Evolutionary conservation across 2,329 filamentous ascomycete genomes (phyloP), one percentile per base, ranked within the genome.

Genomic region (Oidium heveae): DNA sequence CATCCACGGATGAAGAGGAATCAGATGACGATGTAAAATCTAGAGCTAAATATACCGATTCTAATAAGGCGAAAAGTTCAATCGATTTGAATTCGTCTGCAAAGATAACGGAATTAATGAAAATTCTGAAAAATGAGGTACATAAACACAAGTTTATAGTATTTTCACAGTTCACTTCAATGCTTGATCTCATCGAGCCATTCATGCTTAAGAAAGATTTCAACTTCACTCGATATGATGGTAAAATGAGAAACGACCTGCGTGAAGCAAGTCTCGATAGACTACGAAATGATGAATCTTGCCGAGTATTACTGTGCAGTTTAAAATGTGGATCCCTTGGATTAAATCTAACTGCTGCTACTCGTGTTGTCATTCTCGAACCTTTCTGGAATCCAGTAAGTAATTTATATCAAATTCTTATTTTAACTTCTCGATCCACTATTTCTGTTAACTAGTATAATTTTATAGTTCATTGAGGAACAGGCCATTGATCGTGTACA

Each of bases 401-500:
- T 56, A 22, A 28, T 37, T 12, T 28, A 28, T 28, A 3, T 28
- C 3, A 28, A 28, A 28, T 28, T 28, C 33, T 18, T 37, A 55
- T 3, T 56, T 60, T 13, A 24, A 37, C 13, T 36, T 3, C 6
- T 15, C n/a, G 41, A 53, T 37, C 51, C 20, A 33, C 43, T 37
- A 47, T 10, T 1, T 34, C 50, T 55, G 32, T 61, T 59, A 59
- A 59, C 41, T 46, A 9, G 37, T 53, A 55, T n/a, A 61, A 16
- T 46, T 18, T 46, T 16, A 15, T 28, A 85, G 76, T 98, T 98
- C 64, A 86, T 98, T 36, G 91, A 98, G 71, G 91, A 98, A 67
- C 91, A 98, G 72, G 91, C 91, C 52, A 98, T 98, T 61, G 91
- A 98, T 68, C 86, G 91, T 55, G 91, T 98, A 28, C 91, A 98